Evolutionary conservation across 805 yeast genomes (phyloP), one percentile per base, ranked within the genome.

Genomic region (Teunomyces gatunensis): DNA sequence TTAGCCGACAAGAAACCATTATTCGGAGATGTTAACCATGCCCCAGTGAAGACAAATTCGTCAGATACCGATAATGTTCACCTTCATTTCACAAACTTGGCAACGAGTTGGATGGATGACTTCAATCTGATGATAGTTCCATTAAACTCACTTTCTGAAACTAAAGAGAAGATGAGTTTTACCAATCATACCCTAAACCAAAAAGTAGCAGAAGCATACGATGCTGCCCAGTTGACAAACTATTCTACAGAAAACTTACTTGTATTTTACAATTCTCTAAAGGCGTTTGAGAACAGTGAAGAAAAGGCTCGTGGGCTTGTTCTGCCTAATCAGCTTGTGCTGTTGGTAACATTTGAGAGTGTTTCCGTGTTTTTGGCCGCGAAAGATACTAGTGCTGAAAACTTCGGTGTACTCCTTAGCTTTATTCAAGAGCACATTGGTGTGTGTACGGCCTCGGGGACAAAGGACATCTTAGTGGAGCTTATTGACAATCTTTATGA

Each of bases 1-100:
- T 57, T 72, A 35, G 57, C 72, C 5, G 50, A 54, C 25, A 53
- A 63, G 15, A 61, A 64, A 4, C 58, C 67, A 5, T 47, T 70
- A 6, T 53, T 57, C 39, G 75, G 73, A 5, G 63, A 63, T 40
- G 11, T 49, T 4, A 39, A 48, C 20, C 61, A 63, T 50, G 53
- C 52, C 42, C 42, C 68, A n/a, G 48, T 59, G 61, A 21, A 54
- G 49, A 53, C 53, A 51, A 25, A 32, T 45, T 23, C 34, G 34
- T n/a, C 28, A 23, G 25, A 39, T 4, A 5, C 54, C 56, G 33
- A 48, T 46, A 30, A 46, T 53, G 55, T 62, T 1, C 50, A 62
- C 1, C 53, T 71, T 37, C 54, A 58, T 29, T 69, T 63, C 51
- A 57, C 68, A 9, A 58, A 60, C 30, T 54, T 66, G 10, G 57